A percentile compares a stretch with the other conserved stretches of the same genome.
Evolutionary conservation across 2,329 filamentous ascomycete genomes (phyloP).

Genomic region (Apiospora aurea): DNA sequence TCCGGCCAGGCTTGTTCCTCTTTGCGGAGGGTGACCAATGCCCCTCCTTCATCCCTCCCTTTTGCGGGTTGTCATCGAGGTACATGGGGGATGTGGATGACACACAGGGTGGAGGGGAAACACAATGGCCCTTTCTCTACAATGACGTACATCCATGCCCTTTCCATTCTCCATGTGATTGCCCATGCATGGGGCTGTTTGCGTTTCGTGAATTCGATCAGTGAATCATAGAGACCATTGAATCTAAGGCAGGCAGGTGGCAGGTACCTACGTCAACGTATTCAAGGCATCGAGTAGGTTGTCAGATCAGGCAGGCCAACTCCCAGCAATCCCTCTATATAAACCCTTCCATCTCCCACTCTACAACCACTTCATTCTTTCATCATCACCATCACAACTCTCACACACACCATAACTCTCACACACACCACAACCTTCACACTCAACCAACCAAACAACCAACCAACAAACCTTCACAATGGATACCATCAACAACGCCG

Average conservation of each 20-base stretch:
- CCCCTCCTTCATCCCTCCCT: background rate
- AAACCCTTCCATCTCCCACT: slow-evolving; percentile 16
- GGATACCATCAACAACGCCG: slow-evolving; percentile 65
- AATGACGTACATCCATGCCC: slow-evolving; percentile 13
- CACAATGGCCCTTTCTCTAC: slow-evolving; percentile 17
- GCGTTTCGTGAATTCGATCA: slow-evolving; percentile 12
- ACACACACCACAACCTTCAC: background rate
- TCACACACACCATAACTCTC: background rate
- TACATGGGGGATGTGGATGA: slow-evolving; percentile 3
- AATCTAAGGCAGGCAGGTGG: slow-evolving; percentile 5
- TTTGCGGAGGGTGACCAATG: slow-evolving; percentile 6
- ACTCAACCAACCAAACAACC: slow-evolving; percentile 1
- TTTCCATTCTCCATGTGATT: slow-evolving; percentile 24
- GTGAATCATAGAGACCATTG: background rate
- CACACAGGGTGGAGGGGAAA: background rate
- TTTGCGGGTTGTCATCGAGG: slow-evolving; percentile 6
- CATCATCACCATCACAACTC: slow-evolving; percentile 19
- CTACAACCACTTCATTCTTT: background rate
- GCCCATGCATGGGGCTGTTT: slow-evolving; percentile 14
- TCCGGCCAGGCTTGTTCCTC: background rate
- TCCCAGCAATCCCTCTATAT: slow-evolving; percentile 15
- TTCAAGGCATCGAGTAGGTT: slow-evolving; percentile 27
- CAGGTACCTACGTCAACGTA: slow-evolving; percentile 1
- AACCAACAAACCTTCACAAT: slow-evolving; percentile 46
- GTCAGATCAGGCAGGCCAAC: background rate